These are phyloP conservation scores for Plectosphaerella sp. DNA, from an alignment of 2,329 filamentous ascomycete genomes.

Conservation along the genomic window DNA sequence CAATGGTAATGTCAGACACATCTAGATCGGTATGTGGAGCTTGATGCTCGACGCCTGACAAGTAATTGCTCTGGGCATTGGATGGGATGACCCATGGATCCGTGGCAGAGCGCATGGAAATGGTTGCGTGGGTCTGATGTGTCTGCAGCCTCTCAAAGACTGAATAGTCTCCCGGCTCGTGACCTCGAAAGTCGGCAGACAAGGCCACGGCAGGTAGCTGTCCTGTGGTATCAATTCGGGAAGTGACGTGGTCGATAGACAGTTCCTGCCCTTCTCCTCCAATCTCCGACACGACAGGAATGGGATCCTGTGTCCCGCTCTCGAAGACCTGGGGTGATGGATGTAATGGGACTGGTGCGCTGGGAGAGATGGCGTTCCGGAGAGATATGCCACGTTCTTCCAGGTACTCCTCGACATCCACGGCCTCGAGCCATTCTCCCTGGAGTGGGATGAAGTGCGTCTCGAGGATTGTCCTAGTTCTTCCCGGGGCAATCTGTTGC, in stretches of 20 bases:
- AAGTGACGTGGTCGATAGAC: too few species aligned
- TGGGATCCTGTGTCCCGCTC: too few species aligned
- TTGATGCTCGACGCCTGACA: background rate
- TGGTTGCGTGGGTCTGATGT: background rate
- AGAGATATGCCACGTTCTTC: background rate
- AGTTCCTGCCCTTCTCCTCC: too few species aligned
- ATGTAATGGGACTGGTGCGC: background rate
- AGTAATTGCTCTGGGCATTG: background rate
- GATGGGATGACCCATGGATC: background rate
- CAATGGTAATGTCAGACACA: background rate
- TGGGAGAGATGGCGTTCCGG: background rate
- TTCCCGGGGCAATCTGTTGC: background rate
- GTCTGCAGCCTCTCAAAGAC: background rate
- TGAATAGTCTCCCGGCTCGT: background rate
- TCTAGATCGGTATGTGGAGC: background rate
- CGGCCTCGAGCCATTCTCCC: background rate
- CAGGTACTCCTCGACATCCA: conserved; percentile 1
- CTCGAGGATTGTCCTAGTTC: background rate
- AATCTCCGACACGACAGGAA: too few species aligned
- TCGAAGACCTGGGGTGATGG: too few species aligned
- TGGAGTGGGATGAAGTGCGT: background rate
- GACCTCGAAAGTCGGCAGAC: background rate
- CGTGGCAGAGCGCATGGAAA: background rate
- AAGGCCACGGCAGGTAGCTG: background rate
- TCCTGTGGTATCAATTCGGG: background rate